Percentiles rank a stretch among this genome's conserved stretches.
These are phyloP conservation scores for Penicillium hesseltinei DNA, from an alignment of 2,329 filamentous ascomycete genomes.

Conservation along the genomic window DNA sequence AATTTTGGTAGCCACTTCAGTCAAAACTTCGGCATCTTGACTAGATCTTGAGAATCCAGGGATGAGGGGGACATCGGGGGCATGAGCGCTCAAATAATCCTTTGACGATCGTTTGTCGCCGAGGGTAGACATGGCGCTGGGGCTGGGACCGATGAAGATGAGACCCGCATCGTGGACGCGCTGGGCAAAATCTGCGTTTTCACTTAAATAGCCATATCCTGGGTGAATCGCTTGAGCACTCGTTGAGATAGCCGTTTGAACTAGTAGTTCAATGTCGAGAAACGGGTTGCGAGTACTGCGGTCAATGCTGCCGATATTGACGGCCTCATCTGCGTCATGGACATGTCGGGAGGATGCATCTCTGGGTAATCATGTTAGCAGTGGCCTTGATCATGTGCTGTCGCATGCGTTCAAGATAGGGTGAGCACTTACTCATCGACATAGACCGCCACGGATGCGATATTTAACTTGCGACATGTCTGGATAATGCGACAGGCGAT, in stretches of 20 bases:
- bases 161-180: constrained; percentile 29
- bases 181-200: constrained; percentile 35
- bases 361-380: constrained; percentile 9
- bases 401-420: background rate
- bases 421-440: constrained; percentile 15
- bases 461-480: constrained; percentile 25
- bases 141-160: constrained; percentile 35
- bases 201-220: constrained; percentile 38
- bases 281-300: constrained; percentile 16
- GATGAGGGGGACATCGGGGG: constrained; percentile 30
- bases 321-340: constrained; percentile 33
- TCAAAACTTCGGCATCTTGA: constrained; percentile 13
- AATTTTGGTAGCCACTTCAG: constrained; percentile 19
- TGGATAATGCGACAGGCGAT: constrained; percentile 30
- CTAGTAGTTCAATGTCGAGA: constrained; percentile 4
- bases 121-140: constrained; percentile 31
- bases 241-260: constrained; percentile 17
- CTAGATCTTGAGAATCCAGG: constrained; percentile 19
- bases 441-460: constrained; percentile 23
- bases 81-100: constrained; percentile 19
- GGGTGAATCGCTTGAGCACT: constrained; percentile 33
- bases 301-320: constrained; percentile 27
- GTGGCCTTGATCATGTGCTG: background rate
- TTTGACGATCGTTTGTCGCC: constrained; percentile 34
- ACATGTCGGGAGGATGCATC: constrained; percentile 32